Evolutionary conservation across 176 grass and related monocot genomes (phyloP).

Genomic region (Coix lacrymajobi): DNA sequence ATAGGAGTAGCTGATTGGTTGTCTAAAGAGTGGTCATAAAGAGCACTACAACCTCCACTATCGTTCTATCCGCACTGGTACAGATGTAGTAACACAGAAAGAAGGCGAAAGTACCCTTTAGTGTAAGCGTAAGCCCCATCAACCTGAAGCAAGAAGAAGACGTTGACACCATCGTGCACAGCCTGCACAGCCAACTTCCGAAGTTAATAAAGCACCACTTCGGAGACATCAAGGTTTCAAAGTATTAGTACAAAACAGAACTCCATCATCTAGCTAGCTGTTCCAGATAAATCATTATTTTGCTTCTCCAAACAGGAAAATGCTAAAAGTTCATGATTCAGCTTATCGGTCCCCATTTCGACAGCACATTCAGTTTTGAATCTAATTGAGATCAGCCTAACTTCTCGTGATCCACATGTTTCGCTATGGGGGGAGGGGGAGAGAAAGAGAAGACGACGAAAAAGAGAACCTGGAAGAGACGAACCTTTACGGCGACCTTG

Average conservation of each 20-base stretch:
- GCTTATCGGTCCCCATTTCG: background rate
- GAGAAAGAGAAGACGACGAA: background rate
- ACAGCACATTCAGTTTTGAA: background rate
- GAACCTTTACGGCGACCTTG: constrained; percentile 72
- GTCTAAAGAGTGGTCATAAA: constrained; percentile 7
- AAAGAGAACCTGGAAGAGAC: background rate
- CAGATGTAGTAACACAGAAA: background rate
- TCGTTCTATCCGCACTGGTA: background rate
- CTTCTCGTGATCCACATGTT: constrained; percentile 1
- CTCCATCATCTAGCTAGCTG: background rate
- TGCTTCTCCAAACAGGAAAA: background rate
- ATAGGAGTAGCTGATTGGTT: background rate
- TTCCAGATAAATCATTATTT: constrained; percentile 11
- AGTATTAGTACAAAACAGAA: background rate
- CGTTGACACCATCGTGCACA: constrained; percentile 81
- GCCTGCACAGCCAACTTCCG: constrained; percentile 57
- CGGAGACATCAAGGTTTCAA: background rate
- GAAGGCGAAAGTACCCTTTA: constrained; percentile 67
- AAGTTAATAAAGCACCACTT: constrained; percentile 39
- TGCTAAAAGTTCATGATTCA: background rate
- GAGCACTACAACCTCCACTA: constrained; percentile 27
- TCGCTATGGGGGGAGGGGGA: background rate
- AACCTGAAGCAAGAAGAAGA: constrained; percentile 91
- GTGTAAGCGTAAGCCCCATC: constrained; percentile 78
- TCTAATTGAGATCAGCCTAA: background rate